Evolutionary conservation across 108 stramenopile species (phyloP), one percentile per base, ranked within the genome.

Genomic region (Schizochytrium sp.): DNA sequence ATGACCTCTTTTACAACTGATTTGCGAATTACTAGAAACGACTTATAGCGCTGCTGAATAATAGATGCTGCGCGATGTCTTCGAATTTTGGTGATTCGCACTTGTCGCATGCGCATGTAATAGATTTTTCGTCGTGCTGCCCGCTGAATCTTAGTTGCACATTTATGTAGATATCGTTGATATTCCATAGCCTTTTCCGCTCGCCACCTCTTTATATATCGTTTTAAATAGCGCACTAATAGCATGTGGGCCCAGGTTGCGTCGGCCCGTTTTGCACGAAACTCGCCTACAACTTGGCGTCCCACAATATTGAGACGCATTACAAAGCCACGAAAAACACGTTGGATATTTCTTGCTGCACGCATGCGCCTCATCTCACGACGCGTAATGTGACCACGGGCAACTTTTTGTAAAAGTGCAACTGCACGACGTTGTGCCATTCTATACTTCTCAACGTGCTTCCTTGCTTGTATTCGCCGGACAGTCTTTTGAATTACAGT

Each of bases 181-280:
- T 55, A 53, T 50, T 83, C 76, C 15, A 47, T 47, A 0, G 2
- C 76, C 28, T 83, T 83, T 1, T 83, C 7, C 8, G 53, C 50
- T 28, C 53, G 47, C 76, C 76, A 83, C 5, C 76, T 17, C 45
- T n/a, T 40, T 38, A 83, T 83, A 40, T 55, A 83, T 0, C 76
- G 50, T 53, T 83, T 83, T 53, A 83, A 42, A 53, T 83, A 83
- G 50, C 53, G 47, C 76, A 83, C 76, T n/a, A 83, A 55, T n/a
- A 83, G 50, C 76, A 83, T 0, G 47, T 55, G 49, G 0, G 76
- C 76, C 76, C 76, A 83, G 50, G 55, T 50, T 5, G 47, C 76
- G 53, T 83, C 76, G 10, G 47, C 50, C 40, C 55, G 49, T 38
- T n/a, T 49, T 47, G 50, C 53, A 10, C 50, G 53, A 28, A 83